phyloP scores from a whole-genome alignment of 1,139 yeast genomes.

The Pichia sp. region DNA sequence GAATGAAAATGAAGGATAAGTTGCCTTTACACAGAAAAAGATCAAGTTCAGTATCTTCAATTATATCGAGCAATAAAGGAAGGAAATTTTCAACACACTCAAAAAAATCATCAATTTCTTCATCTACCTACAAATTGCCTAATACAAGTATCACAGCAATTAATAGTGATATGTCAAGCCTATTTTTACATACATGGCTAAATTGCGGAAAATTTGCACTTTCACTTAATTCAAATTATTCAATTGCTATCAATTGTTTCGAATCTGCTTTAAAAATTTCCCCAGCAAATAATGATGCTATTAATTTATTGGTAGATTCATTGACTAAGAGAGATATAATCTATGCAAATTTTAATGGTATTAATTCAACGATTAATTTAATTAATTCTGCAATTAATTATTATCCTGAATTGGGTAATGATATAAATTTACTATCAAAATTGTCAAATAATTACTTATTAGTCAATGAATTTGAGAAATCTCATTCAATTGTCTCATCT shows the following conservation, averaged over 20 bases:
- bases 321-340: constrained; percentile 12
- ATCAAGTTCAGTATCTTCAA: background rate
- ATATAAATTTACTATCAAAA: constrained; percentile 39
- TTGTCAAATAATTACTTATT: constrained; percentile 44
- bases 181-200: constrained; percentile 36
- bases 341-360: constrained; percentile 35
- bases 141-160: background rate
- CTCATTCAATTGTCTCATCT: constrained; percentile 42
- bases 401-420: constrained; percentile 32
- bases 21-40: background rate
- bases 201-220: constrained; percentile 47
- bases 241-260: constrained; percentile 40
- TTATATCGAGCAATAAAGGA: background rate
- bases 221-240: constrained; percentile 34
- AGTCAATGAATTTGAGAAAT: constrained; percentile 44
- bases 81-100: background rate
- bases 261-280: constrained; percentile 42
- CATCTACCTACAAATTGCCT: background rate
- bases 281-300: constrained; percentile 37
- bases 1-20: background rate
- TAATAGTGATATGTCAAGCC: background rate
- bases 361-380: constrained; percentile 39
- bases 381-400: constrained; percentile 36
- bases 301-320: constrained; percentile 35
- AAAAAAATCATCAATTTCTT: background rate